phyloP scores from a whole-genome alignment of 2,329 filamentous ascomycete genomes.

The Alternaria panax region DNA sequence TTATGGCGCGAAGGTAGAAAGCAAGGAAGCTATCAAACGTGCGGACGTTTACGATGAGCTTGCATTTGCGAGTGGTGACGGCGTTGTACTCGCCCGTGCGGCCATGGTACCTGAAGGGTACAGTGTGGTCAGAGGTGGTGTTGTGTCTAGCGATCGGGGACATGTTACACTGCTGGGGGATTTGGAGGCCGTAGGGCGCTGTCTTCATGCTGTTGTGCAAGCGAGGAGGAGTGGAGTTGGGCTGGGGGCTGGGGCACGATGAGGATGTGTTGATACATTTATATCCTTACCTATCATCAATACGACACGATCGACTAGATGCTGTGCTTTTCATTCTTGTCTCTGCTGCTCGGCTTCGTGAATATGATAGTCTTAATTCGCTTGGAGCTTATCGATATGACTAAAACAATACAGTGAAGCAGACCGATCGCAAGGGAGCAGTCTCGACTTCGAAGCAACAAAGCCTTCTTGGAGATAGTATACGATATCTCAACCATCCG shows the following conservation, averaged over 20 bases:
- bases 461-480: neutral
- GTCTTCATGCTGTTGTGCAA: constrained; percentile 71
- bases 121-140: constrained; percentile 72
- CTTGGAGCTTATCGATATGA: neutral
- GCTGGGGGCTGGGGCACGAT: constrained; percentile 51
- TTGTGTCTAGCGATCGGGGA: constrained; percentile 81
- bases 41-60: constrained; percentile 85
- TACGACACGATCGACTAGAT: neutral
- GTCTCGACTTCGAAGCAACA: neutral
- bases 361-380: too few species aligned
- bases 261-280: constrained; percentile 57
- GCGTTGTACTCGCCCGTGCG: constrained; percentile 84
- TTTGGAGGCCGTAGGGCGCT: constrained; percentile 78
- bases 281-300: neutral
- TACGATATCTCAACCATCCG: too few species aligned
- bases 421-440: neutral
- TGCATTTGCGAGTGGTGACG: constrained; percentile 85
- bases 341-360: too few species aligned
- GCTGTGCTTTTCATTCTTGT: neutral
- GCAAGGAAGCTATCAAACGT: constrained; percentile 75
- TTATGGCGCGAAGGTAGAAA: constrained; percentile 77
- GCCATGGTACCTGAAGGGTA: constrained; percentile 88
- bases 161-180: constrained; percentile 90
- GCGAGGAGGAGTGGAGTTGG: constrained; percentile 80
- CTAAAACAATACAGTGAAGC: neutral